Percentiles rank a stretch among this genome's conserved stretches.
These are phyloP conservation scores for Dictyostelium firmibasis DNA, from an alignment of 78 protist genomes.

Conservation along the genomic window DNA sequence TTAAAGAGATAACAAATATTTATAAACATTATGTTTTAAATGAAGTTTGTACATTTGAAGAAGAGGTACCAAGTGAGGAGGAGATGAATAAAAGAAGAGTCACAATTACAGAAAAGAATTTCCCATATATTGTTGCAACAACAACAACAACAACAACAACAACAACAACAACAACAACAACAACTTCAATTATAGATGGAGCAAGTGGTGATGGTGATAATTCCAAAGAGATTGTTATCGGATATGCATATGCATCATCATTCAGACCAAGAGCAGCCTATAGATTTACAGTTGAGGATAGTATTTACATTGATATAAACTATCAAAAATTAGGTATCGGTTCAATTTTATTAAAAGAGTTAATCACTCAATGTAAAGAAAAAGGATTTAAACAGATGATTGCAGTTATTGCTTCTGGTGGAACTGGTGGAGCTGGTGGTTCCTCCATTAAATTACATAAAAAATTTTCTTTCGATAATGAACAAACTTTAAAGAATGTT, in stretches of 20 bases:
- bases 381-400: constrained; percentile 50
- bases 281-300: constrained; percentile 46
- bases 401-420: constrained; percentile 42
- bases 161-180: not conserved
- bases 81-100: not conserved
- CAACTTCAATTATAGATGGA: not conserved
- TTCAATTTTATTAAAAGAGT: not conserved
- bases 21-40: constrained; percentile 2
- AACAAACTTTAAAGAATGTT: not conserved
- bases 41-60: constrained; percentile 42
- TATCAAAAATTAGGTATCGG: constrained; percentile 9
- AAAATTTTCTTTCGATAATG: not conserved
- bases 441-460: constrained; percentile 30
- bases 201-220: not conserved
- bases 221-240: constrained; percentile 17
- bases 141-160: not conserved
- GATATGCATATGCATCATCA: constrained; percentile 15
- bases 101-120: not conserved
- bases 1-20: not conserved
- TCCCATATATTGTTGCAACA: constrained; percentile 46
- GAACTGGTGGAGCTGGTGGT: not conserved
- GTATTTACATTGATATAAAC: not conserved
- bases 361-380: not conserved
- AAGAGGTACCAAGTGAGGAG: not conserved
- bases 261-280: constrained; percentile 52